A percentile compares a stretch with the other conserved stretches of the same genome.
phyloP scores from a whole-genome alignment of 495 filamentous ascomycete genomes.

The Cercophora samala region DNA sequence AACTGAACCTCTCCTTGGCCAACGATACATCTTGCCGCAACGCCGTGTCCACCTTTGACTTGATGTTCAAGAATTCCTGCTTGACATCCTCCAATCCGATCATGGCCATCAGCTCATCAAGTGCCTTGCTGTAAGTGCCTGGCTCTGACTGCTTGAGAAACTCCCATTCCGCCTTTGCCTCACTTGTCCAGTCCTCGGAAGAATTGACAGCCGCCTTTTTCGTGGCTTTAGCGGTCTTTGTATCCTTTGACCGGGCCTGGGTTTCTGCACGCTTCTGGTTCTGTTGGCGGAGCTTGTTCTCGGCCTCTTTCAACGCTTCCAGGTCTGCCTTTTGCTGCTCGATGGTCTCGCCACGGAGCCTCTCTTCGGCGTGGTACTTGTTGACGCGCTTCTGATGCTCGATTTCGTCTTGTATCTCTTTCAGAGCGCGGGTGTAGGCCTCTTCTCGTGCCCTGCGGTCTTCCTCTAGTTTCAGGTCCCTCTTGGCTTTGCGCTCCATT shows the following conservation, averaged over 20 bases:
- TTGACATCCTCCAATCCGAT: conserved; percentile 74
- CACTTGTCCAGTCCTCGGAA: conserved; percentile 8
- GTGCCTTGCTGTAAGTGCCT: conserved; percentile 47
- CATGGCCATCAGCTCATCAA: conserved; percentile 68
- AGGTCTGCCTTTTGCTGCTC: conserved; percentile 38
- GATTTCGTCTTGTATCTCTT: conserved; percentile 57
- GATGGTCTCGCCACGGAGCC: conserved; percentile 44
- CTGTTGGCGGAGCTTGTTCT: conserved; percentile 16
- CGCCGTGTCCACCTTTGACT: conserved; percentile 60
- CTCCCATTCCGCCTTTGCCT: conserved; percentile 56
- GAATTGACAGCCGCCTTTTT: background rate
- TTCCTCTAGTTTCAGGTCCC: conserved; percentile 54
- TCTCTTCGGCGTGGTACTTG: conserved; percentile 47
- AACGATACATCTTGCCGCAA: conserved; percentile 57
- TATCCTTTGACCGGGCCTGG: conserved; percentile 2
- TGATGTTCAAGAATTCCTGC: conserved; percentile 59
- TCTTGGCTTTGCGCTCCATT: conserved; percentile 40
- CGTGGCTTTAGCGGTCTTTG: background rate
- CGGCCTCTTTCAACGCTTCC: conserved; percentile 19
- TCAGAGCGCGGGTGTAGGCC: conserved; percentile 50
- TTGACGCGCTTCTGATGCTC: conserved; percentile 47
- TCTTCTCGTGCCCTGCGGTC: conserved; percentile 49
- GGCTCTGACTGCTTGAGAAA: conserved; percentile 50
- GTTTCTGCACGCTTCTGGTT: conserved; percentile 14
- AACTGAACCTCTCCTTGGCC: conserved; percentile 58